These are phyloP conservation scores for Dimargaris cristalligena DNA, from an alignment of 192 early-diverging fungal species.

Conservation along the genomic window DNA sequence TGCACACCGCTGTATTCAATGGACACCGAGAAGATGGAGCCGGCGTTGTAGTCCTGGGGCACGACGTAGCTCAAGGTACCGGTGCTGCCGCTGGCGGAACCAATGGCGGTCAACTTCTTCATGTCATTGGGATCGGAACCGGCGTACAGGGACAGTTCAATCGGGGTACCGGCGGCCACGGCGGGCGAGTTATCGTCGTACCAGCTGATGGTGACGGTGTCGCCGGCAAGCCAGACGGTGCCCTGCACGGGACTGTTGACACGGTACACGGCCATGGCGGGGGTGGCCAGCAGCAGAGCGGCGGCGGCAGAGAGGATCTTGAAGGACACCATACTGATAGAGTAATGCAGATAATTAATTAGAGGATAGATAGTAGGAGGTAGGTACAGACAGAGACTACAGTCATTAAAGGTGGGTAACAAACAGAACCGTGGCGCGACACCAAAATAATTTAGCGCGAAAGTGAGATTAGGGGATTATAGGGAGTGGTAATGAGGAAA, in stretches of 20 bases:
- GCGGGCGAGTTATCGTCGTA: not conserved
- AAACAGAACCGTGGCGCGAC: too few species aligned
- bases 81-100: not conserved
- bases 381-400: too few species aligned
- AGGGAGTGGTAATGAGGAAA: too few species aligned
- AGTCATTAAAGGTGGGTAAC: too few species aligned
- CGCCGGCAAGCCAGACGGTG: not conserved
- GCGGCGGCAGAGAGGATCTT: not conserved
- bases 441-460: too few species aligned
- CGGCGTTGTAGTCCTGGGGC: not conserved
- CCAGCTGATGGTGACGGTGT: not conserved
- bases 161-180: not conserved
- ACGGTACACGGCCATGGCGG: constrained; percentile 1
- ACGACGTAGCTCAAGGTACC: not conserved
- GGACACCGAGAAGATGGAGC: not conserved
- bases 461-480: too few species aligned
- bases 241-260: not conserved
- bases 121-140: not conserved
- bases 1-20: not conserved
- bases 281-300: not conserved
- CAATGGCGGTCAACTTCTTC: not conserved
- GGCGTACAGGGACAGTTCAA: not conserved
- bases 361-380: too few species aligned
- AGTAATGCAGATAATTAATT: too few species aligned
- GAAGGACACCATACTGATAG: not conserved